Evolutionary conservation across 257 asterid species (phyloP).

Genomic region (Solanum chmielewskii): DNA sequence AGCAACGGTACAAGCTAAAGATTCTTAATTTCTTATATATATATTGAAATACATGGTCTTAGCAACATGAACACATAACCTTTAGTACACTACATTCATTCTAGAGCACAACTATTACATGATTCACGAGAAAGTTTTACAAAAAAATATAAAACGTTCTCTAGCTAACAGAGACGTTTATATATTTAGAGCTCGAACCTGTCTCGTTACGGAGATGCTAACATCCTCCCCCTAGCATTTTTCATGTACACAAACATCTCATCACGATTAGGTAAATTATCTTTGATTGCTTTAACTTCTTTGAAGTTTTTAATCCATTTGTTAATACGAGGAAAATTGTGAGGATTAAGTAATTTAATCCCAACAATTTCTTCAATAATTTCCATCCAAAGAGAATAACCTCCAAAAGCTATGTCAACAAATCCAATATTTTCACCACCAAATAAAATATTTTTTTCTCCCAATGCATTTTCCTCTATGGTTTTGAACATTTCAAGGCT

Average conservation of each 20-base stretch:
- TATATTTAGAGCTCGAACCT: not conserved
- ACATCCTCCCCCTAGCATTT: not conserved
- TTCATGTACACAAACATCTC: conserved; percentile 1
- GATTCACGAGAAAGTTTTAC: not conserved
- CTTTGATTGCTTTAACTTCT: not conserved
- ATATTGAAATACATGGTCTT: not conserved
- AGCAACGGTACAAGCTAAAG: not conserved
- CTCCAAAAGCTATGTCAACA: not conserved
- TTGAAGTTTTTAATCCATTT: not conserved
- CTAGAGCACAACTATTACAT: not conserved
- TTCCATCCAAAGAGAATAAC: not conserved
- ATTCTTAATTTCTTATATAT: not conserved
- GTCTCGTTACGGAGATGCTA: not conserved
- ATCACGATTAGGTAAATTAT: conserved; percentile 1
- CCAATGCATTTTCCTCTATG: not conserved
- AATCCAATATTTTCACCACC: not conserved
- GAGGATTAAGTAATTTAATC: not conserved
- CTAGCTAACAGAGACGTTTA: fast-evolving
- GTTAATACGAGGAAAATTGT: not conserved
- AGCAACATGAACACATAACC: not conserved
- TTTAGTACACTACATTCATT: not conserved
- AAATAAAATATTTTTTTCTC: not conserved
- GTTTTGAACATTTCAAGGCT: not conserved
- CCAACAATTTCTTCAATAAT: not conserved
- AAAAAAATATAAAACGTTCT: fast-evolving